phyloP scores from a whole-genome alignment of 1,284 basidiomycete genomes.

The Porogramme epimiltina region DNA sequence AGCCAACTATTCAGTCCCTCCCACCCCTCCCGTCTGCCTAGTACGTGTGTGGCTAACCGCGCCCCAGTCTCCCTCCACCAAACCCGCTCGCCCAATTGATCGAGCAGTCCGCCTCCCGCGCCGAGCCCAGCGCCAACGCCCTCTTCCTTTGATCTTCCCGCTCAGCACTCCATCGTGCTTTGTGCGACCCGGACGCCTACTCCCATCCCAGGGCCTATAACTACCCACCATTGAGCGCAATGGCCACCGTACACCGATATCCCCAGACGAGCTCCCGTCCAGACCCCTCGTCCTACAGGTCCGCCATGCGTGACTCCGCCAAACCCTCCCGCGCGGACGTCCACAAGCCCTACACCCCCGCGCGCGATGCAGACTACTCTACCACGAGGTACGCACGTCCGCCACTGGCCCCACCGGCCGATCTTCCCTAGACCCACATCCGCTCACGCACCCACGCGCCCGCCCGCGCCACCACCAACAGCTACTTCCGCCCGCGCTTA shows the following conservation, averaged over 20 bases:
- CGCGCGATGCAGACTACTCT: background rate
- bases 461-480: background rate
- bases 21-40: constrained; percentile 1
- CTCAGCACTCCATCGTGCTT: constrained; percentile 4
- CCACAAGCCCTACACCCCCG: constrained; percentile 3
- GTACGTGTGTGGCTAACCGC: constrained; percentile 12
- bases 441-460: constrained; percentile 4
- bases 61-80: background rate
- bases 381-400: constrained; percentile 6
- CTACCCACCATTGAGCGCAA: constrained; percentile 12
- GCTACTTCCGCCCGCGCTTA: background rate
- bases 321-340: background rate
- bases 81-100: background rate
- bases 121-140: constrained; percentile 6
- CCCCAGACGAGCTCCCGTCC: constrained; percentile 1
- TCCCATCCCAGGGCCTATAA: constrained; percentile 10
- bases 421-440: background rate
- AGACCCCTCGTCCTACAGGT: background rate
- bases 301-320: background rate
- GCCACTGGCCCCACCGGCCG: background rate
- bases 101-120: constrained; percentile 3
- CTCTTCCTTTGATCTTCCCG: constrained; percentile 10
- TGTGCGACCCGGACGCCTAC: constrained; percentile 9
- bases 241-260: constrained; percentile 5
- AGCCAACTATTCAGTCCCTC: constrained; percentile 1